phyloP scores from a whole-genome alignment of 2,329 filamentous ascomycete genomes.

The Blastomyces gilchristii region DNA sequence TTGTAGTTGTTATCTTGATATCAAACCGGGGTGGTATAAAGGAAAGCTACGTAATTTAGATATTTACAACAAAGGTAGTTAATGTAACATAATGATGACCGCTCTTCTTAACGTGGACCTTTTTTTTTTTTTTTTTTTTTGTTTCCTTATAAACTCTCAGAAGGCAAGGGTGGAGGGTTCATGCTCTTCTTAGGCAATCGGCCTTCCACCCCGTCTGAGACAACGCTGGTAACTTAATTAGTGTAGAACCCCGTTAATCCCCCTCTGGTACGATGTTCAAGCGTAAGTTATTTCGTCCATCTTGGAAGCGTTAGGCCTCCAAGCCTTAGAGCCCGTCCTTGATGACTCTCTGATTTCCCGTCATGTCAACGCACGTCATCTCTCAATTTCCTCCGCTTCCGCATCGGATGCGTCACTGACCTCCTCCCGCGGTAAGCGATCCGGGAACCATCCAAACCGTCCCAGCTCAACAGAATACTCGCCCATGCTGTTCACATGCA shows the following conservation, averaged over 20 bases:
- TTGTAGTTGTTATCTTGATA: neutral
- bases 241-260: no score
- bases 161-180: no score
- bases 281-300: no score
- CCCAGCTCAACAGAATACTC: constrained; percentile 36
- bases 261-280: neutral
- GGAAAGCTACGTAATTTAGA: neutral
- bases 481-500: constrained; percentile 34
- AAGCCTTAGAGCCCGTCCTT: neutral
- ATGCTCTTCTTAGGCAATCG: neutral
- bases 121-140: no score
- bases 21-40: neutral
- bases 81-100: neutral
- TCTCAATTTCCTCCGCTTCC: neutral
- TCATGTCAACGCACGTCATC: neutral
- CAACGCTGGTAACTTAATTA: neutral
- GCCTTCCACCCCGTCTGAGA: neutral
- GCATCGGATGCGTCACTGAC: constrained; percentile 11
- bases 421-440: constrained; percentile 40
- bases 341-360: neutral
- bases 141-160: neutral
- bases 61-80: no score
- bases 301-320: no score
- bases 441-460: constrained; percentile 42
- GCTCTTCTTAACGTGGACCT: neutral